phyloP scores from a whole-genome alignment of 1,284 basidiomycete genomes.

The Ustilago tritici region DNA sequence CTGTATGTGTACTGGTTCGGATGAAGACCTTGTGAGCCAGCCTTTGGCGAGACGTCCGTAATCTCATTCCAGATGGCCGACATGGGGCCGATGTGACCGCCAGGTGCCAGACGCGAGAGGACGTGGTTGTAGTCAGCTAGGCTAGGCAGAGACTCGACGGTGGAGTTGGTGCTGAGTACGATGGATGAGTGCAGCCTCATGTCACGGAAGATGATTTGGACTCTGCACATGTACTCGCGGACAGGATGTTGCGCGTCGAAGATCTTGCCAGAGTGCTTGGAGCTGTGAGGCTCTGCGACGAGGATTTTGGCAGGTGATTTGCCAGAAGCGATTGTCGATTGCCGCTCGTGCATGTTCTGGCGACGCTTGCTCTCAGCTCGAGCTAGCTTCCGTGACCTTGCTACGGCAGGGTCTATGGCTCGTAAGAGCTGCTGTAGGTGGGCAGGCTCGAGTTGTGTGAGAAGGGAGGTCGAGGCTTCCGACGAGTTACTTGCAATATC shows the following conservation, averaged over 20 bases:
- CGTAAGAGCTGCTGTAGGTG: constrained; percentile 50
- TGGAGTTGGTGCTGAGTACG: constrained; percentile 26
- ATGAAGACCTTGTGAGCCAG: constrained; percentile 15
- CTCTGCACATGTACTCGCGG: constrained; percentile 52
- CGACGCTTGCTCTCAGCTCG: constrained; percentile 32
- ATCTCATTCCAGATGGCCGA: constrained; percentile 57
- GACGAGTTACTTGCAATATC: constrained; percentile 10
- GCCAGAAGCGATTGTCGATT: constrained; percentile 17
- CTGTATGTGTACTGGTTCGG: constrained; percentile 55
- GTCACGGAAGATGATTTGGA: constrained; percentile 52
- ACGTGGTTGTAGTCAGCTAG: constrained; percentile 60
- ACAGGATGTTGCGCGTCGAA: constrained; percentile 32
- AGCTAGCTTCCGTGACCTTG: constrained; percentile 22
- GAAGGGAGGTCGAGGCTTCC: constrained; percentile 23
- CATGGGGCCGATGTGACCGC: constrained; percentile 58
- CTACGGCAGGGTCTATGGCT: constrained; percentile 51
- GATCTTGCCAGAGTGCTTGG: constrained; percentile 32
- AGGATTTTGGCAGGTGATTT: constrained; percentile 23
- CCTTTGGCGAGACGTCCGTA: constrained; percentile 19
- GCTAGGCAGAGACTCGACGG: constrained; percentile 29
- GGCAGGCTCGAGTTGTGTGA: constrained; percentile 36
- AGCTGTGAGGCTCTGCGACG: constrained; percentile 23
- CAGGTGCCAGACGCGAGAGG: constrained; percentile 49
- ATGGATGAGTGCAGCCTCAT: constrained; percentile 45
- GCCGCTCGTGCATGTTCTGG: constrained; percentile 36